These are phyloP conservation scores for Myrica gale DNA, from an alignment of 306 rosid species.

Conservation along the genomic window DNA sequence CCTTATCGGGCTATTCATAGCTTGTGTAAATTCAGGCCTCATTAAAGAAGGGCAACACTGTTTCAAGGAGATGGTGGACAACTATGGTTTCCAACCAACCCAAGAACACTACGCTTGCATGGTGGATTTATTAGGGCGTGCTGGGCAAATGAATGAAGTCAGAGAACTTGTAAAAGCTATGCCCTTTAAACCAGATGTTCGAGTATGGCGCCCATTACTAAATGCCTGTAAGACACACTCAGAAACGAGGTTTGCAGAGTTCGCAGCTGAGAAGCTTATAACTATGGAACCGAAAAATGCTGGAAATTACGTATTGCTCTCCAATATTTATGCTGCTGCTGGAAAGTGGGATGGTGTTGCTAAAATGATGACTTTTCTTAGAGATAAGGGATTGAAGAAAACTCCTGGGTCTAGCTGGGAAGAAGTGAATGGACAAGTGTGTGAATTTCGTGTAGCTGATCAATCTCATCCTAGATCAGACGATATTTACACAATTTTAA, in stretches of 20 bases:
- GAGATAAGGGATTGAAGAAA: constrained; percentile 66
- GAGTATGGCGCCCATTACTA: constrained; percentile 73
- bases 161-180: constrained; percentile 48
- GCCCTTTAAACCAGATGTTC: constrained; percentile 63
- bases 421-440: constrained; percentile 55
- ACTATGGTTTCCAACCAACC: constrained; percentile 51
- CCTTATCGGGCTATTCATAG: constrained; percentile 61
- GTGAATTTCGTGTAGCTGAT: constrained; percentile 76
- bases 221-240: constrained; percentile 69
- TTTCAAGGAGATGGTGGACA: constrained; percentile 68
- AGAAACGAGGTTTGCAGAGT: constrained; percentile 52
- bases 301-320: constrained; percentile 69
- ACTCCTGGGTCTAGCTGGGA: constrained; percentile 77
- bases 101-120: constrained; percentile 74
- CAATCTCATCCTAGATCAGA: constrained; percentile 55
- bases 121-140: constrained; percentile 73
- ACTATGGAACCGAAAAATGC: constrained; percentile 69
- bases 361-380: constrained; percentile 63
- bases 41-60: constrained; percentile 48
- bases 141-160: constrained; percentile 65
- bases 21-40: constrained; percentile 76
- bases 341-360: constrained; percentile 79
- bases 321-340: constrained; percentile 79
- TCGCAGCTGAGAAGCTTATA: constrained; percentile 72
- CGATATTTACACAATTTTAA: constrained; percentile 48